These are phyloP conservation scores for Selenicereus undatus DNA, from an alignment of 148 eudicot species.

Conservation along the genomic window DNA sequence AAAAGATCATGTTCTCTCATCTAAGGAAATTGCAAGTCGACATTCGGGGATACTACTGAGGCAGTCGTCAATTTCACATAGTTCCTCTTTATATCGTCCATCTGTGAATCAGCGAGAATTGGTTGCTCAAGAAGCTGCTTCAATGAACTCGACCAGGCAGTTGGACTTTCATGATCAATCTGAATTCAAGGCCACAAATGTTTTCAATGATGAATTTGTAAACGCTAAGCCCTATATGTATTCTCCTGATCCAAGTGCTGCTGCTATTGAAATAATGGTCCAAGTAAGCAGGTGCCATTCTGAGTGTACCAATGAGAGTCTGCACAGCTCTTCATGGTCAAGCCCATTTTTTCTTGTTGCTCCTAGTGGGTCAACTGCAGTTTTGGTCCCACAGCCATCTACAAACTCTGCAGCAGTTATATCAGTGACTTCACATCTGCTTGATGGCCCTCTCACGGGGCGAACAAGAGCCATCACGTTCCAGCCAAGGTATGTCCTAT, in stretches of 20 bases:
- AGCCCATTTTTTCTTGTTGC: slow-evolving; percentile 84
- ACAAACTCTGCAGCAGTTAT: slow-evolving; percentile 51
- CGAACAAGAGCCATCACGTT: slow-evolving; percentile 84
- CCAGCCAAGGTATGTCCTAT: slow-evolving; percentile 53
- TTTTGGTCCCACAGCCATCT: slow-evolving; percentile 73
- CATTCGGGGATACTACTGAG: slow-evolving; percentile 21
- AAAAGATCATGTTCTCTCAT: slow-evolving; percentile 32
- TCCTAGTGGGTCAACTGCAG: slow-evolving; percentile 81
- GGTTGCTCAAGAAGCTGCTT: slow-evolving; percentile 23
- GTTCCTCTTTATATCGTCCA: slow-evolving; percentile 18
- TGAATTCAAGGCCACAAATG: slow-evolving; percentile 27
- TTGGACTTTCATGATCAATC: slow-evolving; percentile 36
- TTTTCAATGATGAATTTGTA: slow-evolving; percentile 26
- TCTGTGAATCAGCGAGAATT: slow-evolving; percentile 25
- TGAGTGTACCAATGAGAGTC: slow-evolving; percentile 35
- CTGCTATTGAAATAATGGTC: slow-evolving; percentile 62
- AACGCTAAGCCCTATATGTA: slow-evolving; percentile 71
- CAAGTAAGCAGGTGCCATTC: slow-evolving; percentile 53
- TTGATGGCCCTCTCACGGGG: slow-evolving; percentile 74
- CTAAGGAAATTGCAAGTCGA: slow-evolving; percentile 26
- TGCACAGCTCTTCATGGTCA: slow-evolving; percentile 62
- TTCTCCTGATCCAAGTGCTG: slow-evolving; percentile 71
- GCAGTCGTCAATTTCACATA: slow-evolving; percentile 30
- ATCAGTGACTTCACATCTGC: slow-evolving; percentile 78
- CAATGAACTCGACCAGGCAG: slow-evolving; percentile 14